A percentile compares a stretch with the other conserved stretches of the same genome.
Evolutionary conservation across 352 stramenopile genomes (phyloP).

Genomic region (Globisporangium paddicum): DNA sequence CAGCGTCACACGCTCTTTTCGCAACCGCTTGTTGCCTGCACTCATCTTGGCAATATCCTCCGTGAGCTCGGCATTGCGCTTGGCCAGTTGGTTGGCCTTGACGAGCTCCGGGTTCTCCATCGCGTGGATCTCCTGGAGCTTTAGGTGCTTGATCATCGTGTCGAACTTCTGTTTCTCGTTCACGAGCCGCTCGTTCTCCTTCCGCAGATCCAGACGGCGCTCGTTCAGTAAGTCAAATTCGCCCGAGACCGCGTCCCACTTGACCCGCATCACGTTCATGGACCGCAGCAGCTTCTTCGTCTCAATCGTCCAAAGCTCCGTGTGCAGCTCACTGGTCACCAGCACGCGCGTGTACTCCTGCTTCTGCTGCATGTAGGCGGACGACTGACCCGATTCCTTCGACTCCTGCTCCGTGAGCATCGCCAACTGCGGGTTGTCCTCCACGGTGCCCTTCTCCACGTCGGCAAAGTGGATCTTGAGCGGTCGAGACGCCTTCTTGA

Average conservation of each 20-base stretch:
- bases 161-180: slow-evolving; percentile 70
- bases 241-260: slow-evolving; percentile 65
- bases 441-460: slow-evolving; percentile 68
- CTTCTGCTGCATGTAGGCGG: slow-evolving; percentile 76
- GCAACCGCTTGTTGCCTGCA: slow-evolving; percentile 75
- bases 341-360: slow-evolving; percentile 75
- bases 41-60: slow-evolving; percentile 85
- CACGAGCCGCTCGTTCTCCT: slow-evolving; percentile 69
- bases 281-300: slow-evolving; percentile 75
- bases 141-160: slow-evolving; percentile 81
- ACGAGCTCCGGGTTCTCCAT: slow-evolving; percentile 81
- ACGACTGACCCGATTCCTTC: slow-evolving; percentile 32
- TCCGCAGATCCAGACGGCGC: slow-evolving; percentile 51
- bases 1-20: slow-evolving; percentile 70
- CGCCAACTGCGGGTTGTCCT: slow-evolving; percentile 56
- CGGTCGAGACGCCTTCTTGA: slow-evolving; percentile 67
- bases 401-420: slow-evolving; percentile 16
- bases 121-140: slow-evolving; percentile 58
- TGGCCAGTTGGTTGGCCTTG: slow-evolving; percentile 65
- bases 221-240: slow-evolving; percentile 69
- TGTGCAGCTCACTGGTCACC: slow-evolving; percentile 77
- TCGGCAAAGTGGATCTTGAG: slow-evolving; percentile 81
- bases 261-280: slow-evolving; percentile 46
- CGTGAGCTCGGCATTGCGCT: slow-evolving; percentile 68
- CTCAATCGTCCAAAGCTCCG: slow-evolving; percentile 83